Evolutionary conservation across 805 yeast species (phyloP).

Genomic region (Phaffomyces thermotolerans): DNA sequence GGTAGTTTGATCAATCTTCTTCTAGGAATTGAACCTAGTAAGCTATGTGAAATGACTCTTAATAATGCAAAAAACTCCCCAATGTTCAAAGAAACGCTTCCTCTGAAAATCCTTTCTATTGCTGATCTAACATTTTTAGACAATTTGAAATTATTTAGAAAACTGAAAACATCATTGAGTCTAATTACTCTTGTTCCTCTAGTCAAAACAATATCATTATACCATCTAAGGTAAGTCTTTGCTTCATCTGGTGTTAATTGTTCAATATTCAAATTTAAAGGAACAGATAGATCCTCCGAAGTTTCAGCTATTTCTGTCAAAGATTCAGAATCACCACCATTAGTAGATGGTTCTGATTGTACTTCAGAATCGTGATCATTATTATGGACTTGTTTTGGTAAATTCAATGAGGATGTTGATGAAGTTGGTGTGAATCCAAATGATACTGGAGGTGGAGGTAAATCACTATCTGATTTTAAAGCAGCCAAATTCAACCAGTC

Average conservation of each 20-base stretch:
- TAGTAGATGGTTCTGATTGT: background rate
- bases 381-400: conserved; percentile 1
- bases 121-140: conserved; percentile 41
- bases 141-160: conserved; percentile 71
- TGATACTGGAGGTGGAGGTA: conserved; percentile 47
- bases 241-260: conserved; percentile 74
- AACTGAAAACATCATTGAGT: conserved; percentile 70
- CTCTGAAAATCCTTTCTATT: conserved; percentile 44
- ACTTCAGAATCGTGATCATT: background rate
- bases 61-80: conserved; percentile 88
- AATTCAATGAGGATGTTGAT: conserved; percentile 15
- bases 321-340: background rate
- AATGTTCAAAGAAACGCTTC: conserved; percentile 58
- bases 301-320: conserved; percentile 3
- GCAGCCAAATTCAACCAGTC: conserved; percentile 47
- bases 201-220: conserved; percentile 71
- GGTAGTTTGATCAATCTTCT: conserved; percentile 43
- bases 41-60: conserved; percentile 68
- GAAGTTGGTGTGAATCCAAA: conserved; percentile 33
- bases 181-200: conserved; percentile 61
- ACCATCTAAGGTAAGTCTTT: conserved; percentile 88
- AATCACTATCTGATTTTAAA: conserved; percentile 22
- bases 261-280: conserved; percentile 55
- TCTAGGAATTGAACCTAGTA: conserved; percentile 42
- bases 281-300: conserved; percentile 37